phyloP scores from a whole-genome alignment of 345 rosid species.

The Murraya paniculata region DNA sequence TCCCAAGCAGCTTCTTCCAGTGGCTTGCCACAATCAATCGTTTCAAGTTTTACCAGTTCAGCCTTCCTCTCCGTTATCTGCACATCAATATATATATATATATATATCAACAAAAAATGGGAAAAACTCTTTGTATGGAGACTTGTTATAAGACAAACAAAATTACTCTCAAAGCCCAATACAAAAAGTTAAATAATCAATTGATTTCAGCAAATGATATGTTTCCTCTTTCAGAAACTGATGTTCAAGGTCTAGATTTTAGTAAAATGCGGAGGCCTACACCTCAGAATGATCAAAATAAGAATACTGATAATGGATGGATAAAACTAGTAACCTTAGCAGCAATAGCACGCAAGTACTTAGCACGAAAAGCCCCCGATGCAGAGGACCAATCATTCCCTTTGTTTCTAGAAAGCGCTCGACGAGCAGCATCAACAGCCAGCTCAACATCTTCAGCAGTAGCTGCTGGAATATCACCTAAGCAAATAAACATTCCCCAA shows the following conservation, averaged over 20 bases:
- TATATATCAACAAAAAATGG: too few species aligned
- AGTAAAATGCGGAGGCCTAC: too few species aligned
- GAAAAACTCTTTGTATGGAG: neutral
- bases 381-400: slow-evolving; percentile 82
- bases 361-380: slow-evolving; percentile 83
- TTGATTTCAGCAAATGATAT: too few species aligned
- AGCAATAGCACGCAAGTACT: slow-evolving; percentile 91
- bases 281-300: too few species aligned
- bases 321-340: slow-evolving; percentile 54
- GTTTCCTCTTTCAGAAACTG: too few species aligned
- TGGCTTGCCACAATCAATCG: slow-evolving; percentile 91
- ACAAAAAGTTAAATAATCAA: neutral
- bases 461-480: slow-evolving; percentile 95
- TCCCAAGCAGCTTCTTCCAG: slow-evolving; percentile 92
- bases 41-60: slow-evolving; percentile 78
- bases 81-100: too few species aligned
- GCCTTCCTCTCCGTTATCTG: slow-evolving; percentile 82
- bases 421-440: slow-evolving; percentile 84
- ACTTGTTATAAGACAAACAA: too few species aligned
- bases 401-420: slow-evolving; percentile 68
- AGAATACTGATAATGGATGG: too few species aligned
- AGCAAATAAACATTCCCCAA: slow-evolving; percentile 3
- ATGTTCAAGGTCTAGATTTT: too few species aligned
- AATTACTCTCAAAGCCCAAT: neutral
- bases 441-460: slow-evolving; percentile 89